These are phyloP conservation scores for Coccinonectria pachysandricola DNA, from an alignment of 2,329 filamentous ascomycete species.

Conservation along the genomic window DNA sequence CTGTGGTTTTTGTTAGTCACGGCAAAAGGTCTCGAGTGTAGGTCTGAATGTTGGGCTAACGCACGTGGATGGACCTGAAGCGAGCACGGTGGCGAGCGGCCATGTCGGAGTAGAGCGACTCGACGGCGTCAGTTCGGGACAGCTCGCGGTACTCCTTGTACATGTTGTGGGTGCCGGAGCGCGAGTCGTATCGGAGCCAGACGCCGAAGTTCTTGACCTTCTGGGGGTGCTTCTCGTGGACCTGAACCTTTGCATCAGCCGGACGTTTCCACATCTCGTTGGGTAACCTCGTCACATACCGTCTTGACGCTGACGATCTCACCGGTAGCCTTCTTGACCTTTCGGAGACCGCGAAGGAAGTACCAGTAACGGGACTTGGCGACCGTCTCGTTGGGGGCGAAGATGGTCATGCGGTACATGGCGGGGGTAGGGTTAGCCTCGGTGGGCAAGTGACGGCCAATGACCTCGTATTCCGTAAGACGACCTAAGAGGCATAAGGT, in stretches of 20 bases:
- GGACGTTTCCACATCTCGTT: conserved; percentile 2
- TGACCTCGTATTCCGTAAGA: conserved; percentile 99
- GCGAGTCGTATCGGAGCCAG: conserved; percentile 99
- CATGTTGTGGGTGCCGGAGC: conserved; percentile 99
- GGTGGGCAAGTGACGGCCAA: conserved; percentile 96
- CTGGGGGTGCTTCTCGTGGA: conserved; percentile 96
- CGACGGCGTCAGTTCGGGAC: conserved; percentile 88
- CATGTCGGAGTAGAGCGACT: conserved; percentile 99
- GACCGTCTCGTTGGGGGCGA: conserved; percentile 93
- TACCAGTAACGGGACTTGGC: conserved; percentile 99
- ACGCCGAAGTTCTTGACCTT: conserved; percentile 99
- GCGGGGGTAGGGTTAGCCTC: conserved; percentile 95
- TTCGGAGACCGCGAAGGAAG: conserved; percentile 97
- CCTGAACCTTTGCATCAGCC: too few relatives aligned
- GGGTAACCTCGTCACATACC: conserved; percentile 46
- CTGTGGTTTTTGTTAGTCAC: too few relatives aligned
- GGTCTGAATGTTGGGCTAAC: too few relatives aligned
- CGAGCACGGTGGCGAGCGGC: conserved; percentile 92
- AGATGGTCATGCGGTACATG: conserved; percentile 99
- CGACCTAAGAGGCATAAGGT: conserved; percentile 56
- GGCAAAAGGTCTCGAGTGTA: too few relatives aligned
- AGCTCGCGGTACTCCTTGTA: conserved; percentile 99
- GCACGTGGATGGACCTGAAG: conserved; percentile 97
- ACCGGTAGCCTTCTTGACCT: conserved; percentile 99
- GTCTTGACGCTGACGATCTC: conserved; percentile 97